These are phyloP conservation scores for Acer yangbiense DNA, from an alignment of 345 rosid genomes.

Conservation along the genomic window DNA sequence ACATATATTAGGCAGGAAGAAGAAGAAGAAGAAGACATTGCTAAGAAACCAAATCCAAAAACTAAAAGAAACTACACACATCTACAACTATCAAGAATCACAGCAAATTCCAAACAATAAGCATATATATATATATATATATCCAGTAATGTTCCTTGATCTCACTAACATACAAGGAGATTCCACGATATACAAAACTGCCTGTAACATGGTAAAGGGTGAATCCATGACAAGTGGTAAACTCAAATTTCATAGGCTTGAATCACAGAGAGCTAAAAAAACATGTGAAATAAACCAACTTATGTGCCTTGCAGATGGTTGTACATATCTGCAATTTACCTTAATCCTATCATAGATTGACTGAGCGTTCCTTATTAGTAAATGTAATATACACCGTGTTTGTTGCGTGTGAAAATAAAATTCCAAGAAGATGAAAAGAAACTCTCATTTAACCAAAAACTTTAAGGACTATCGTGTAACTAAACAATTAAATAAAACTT, in stretches of 20 bases:
- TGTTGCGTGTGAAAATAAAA: not conserved
- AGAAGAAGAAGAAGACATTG: not conserved
- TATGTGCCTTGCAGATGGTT: not conserved
- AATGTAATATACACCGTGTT: not conserved
- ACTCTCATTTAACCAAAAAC: not conserved
- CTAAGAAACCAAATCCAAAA: not conserved
- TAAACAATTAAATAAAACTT: not conserved
- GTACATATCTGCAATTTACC: not conserved
- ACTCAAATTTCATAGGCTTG: not conserved
- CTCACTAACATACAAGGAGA: not conserved
- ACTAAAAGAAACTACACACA: not conserved
- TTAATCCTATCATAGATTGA: not conserved
- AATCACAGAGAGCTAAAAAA: not conserved
- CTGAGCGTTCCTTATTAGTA: not conserved
- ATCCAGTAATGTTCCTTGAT: not conserved
- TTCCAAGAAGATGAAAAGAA: not conserved
- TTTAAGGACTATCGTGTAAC: not conserved
- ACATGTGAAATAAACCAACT: not conserved
- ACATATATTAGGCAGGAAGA: not conserved
- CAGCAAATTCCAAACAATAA: not conserved
- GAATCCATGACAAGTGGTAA: not conserved
- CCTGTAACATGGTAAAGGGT: not conserved
- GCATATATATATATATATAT: not conserved
- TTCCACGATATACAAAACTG: not conserved
- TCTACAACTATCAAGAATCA: not conserved